phyloP scores from a whole-genome alignment of 1,139 yeast species.

The Taiozyma sp. region DNA sequence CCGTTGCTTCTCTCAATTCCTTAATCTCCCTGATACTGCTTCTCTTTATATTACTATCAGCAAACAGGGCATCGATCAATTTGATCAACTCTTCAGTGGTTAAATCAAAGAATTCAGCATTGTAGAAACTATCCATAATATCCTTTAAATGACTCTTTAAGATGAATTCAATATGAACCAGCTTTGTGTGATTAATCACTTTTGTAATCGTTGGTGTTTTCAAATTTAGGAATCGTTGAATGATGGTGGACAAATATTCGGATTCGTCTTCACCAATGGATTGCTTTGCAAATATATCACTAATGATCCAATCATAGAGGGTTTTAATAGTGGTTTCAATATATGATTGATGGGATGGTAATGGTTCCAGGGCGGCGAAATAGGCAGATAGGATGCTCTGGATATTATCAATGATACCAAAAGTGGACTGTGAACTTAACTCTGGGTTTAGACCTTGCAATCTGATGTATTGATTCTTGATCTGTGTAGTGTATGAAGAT shows the following conservation, averaged over 20 bases:
- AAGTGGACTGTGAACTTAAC: constrained; percentile 11
- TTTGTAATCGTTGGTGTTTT: constrained; percentile 7
- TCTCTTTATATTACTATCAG: constrained; percentile 63
- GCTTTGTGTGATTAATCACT: constrained; percentile 33
- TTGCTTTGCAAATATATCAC: constrained; percentile 14
- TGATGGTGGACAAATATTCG: constrained; percentile 18
- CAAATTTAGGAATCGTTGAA: constrained; percentile 13
- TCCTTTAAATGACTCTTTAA: constrained; percentile 55
- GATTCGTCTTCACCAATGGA: constrained; percentile 24
- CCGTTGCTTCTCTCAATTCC: constrained; percentile 33
- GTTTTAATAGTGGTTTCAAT: constrained; percentile 12
- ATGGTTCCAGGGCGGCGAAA: constrained; percentile 1
- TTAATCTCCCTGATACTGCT: constrained; percentile 56
- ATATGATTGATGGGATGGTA: background rate
- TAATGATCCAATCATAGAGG: constrained; percentile 20
- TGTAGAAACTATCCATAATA: constrained; percentile 65
- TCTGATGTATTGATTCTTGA: constrained; percentile 2
- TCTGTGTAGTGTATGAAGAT: constrained; percentile 6
- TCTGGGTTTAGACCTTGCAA: constrained; percentile 15
- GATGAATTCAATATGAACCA: constrained; percentile 40
- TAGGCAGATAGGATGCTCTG: constrained; percentile 6
- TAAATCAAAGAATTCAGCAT: constrained; percentile 70
- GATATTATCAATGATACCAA: constrained; percentile 9
- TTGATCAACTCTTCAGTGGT: constrained; percentile 58
- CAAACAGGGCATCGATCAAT: constrained; percentile 59